Evolutionary conservation across 352 stramenopile genomes (phyloP).

Genomic region (Globisporangium cylindrosporum): DNA sequence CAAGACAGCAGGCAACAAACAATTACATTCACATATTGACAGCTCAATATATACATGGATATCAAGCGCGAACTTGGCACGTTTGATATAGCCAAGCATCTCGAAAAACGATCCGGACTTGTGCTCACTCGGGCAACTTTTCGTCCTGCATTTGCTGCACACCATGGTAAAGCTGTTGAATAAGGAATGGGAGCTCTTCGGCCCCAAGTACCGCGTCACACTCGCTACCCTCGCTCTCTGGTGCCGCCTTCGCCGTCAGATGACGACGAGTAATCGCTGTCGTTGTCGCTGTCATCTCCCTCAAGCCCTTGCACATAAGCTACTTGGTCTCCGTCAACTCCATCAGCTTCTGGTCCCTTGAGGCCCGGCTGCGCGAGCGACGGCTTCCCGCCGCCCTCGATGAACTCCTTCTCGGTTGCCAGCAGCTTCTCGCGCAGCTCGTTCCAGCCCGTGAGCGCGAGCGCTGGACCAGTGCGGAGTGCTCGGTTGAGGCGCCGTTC

Average conservation of each 20-base stretch:
- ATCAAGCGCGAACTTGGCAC: no score
- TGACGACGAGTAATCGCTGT: neutral
- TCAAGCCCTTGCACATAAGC: neutral
- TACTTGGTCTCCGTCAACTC: neutral
- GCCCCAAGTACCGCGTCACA: constrained; percentile 38
- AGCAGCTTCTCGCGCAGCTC: constrained; percentile 20
- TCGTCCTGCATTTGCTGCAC: no score
- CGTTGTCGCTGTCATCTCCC: neutral
- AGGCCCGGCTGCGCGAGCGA: neutral
- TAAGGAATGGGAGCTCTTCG: constrained; percentile 73
- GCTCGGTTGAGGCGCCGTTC: constrained; percentile 12
- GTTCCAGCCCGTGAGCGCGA: constrained; percentile 18
- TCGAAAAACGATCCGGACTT: no score
- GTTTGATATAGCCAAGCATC: no score
- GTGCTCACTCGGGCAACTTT: no score
- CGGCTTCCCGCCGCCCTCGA: constrained; percentile 13
- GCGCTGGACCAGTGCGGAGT: constrained; percentile 5
- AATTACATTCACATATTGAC: no score
- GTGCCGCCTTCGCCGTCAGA: neutral
- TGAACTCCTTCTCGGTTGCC: constrained; percentile 17
- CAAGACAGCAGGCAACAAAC: no score
- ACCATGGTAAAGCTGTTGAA: constrained; percentile 58
- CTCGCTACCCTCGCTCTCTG: neutral
- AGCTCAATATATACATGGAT: no score
- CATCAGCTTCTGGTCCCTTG: neutral